Evolutionary conservation across 2,329 filamentous ascomycete genomes (phyloP), one percentile per base, ranked within the genome.

Genomic region (Helotiales sp.): DNA sequence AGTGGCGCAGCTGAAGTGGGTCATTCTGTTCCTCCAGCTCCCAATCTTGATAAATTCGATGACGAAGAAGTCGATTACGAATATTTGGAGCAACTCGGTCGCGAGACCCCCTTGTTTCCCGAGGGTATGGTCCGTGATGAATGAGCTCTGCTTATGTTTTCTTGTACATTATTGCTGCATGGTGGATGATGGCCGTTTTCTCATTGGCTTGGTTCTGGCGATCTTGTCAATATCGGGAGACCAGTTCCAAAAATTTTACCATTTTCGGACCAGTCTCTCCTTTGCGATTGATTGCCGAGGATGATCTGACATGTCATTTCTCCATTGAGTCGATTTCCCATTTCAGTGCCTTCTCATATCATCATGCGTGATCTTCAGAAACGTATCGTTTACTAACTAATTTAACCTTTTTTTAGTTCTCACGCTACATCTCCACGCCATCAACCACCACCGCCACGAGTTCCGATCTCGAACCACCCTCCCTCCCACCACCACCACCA

Each of bases 401-500:
- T 62, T 28, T 64, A 45, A 24, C 58, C 28, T 20, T 61, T 62
- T 62, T 65, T 60, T 71, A 76, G 74, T 78, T 78, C 70, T 76
- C 77, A 49, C 69, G 75, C 34, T 78, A 77, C 64, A 77, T 77
- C n/a, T 74, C 75, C 24, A 77, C 73, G 17, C 75, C 76, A 6
- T 75, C 74, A 34, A 76, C 75, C 24, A 76, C 75, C 6, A 74
- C 73, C 52, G 71, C 73, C 65, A 78, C 72, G 26, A 69, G 67
- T 7, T 70, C 74, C 7, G 74, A 76, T 61, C 78, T 87, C 72
- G 83, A 84, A 65, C 87, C 85, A 55, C 87, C 86, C 1, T 87
- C 86, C 13, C 84, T 87, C 6, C 87, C 87, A 2, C 87, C 87
- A 1, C 85, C 87, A 0, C 90, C 91, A n/a, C 91, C 89, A 24